Base-by-base conservation (phyloP, 2,329 filamentous ascomycete species). In the Aspergillus hortae region DNA sequence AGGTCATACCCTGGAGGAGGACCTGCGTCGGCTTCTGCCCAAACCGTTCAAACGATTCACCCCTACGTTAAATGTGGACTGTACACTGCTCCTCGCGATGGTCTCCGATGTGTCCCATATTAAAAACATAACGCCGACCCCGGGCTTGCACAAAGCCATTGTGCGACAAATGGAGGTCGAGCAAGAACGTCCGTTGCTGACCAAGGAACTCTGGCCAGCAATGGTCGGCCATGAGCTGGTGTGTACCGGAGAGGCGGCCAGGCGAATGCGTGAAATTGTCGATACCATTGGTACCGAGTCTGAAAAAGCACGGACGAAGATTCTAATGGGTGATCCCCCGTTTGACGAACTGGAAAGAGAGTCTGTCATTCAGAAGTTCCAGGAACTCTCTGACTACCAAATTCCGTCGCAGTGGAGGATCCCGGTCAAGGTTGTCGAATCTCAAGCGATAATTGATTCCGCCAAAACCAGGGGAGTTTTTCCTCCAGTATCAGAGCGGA, bases 71-170 rank as follows among this genome's bases (percentile, higher is more conserved):
- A 77, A 78, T 57, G 68, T 77, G 44, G 77, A 80, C 55, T 77
- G 75, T 58, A 90, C 87, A 1, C 81, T 90, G 44, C 77, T 92
- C 5, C 79, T 92, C 4, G 87, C 87, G 4, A 74, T 91, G 2
- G 81, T 87, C 1, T 90, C 87, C 0, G 88, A 92, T 61, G 83
- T 91, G 23, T 87, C 85, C 2, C 86, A 91, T 64, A 71, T 71
- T 32, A 63, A 68, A 50, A 59, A 62, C 35, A 71, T 72, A 48
- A 61, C 69, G 2, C 73, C 77, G 43, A 72, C 78, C 32, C 75
- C 78, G n/a, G 77, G 73, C 67, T 77, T 80, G 59, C 84, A 86
- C 58, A 74, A 71, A 19, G 81, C 83, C 41, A 83, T 90, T 46
- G 72, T 80, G 46, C 77, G 80, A 12, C 86, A 90, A 62, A 82